A percentile compares a stretch with the other conserved stretches of the same genome.
These are phyloP conservation scores for Rhypophila decipiens DNA, from an alignment of 495 filamentous ascomycete genomes.

Conservation along the genomic window DNA sequence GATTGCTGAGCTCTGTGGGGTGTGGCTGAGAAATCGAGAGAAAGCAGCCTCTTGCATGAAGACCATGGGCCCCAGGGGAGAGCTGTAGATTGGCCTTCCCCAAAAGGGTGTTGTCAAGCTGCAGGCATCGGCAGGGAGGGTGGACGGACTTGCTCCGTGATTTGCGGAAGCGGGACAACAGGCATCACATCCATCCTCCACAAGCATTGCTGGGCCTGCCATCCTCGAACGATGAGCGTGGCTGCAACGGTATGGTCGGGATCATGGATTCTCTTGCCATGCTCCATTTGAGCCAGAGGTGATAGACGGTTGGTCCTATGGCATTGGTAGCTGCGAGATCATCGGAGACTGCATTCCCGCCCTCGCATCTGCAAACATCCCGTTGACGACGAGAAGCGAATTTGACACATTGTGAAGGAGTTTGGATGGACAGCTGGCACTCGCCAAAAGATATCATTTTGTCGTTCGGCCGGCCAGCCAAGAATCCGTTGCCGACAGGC, in stretches of 20 bases:
- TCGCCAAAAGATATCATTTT: background rate
- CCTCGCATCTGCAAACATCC: constrained; percentile 13
- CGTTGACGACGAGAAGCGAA: background rate
- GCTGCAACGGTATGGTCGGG: background rate
- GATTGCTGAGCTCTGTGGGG: constrained; percentile 8
- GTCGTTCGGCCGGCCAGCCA: background rate
- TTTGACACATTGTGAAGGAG: background rate
- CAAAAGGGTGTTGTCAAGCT: constrained; percentile 10
- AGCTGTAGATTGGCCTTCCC: constrained; percentile 3
- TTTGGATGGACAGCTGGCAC: background rate
- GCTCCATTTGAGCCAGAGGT: background rate
- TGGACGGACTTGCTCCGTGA: constrained; percentile 8
- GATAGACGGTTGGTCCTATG: background rate
- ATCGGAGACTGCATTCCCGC: constrained; percentile 12
- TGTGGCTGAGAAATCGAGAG: constrained; percentile 7
- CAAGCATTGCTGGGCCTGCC: constrained; percentile 5
- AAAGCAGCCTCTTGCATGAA: constrained; percentile 1
- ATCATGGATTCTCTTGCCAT: background rate
- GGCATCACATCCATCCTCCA: constrained; percentile 5
- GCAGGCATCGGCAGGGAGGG: constrained; percentile 6
- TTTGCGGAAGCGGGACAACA: constrained; percentile 8
- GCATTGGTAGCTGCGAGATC: constrained; percentile 7
- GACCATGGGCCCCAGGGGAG: constrained; percentile 5
- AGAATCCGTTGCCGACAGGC: background rate
- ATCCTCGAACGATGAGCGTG: constrained; percentile 2